Evolutionary conservation across 78 protist genomes (phyloP), one percentile per base, ranked within the genome.

Genomic region (Thecamonas trahens): DNA sequence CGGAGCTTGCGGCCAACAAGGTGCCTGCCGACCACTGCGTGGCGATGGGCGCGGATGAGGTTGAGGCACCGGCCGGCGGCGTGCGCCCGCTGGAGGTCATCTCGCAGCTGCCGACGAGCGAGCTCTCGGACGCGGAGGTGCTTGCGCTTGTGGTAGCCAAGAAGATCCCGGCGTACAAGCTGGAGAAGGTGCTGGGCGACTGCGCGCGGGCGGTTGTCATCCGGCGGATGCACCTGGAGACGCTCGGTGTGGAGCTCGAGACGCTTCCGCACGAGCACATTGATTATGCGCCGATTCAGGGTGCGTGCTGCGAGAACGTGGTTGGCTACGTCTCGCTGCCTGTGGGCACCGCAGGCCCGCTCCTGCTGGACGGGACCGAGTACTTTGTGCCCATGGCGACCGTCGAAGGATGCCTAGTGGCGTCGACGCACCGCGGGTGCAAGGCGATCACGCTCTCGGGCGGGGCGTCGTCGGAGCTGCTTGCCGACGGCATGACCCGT

Each of bases 251-350:
- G 37, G 31, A 47, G n/a, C 32, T 83, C 40, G 60, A 39, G 13
- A 52, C 45, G 22, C 49, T 86, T 17, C 91, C 91, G 58, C 38
- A 69, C 45, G 91, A 81, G 22, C 45, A 59, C 52, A 77, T 39
- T 15, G 90, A 88, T 42, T 90, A 86, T 72, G 37, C 58, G 42
- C 52, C 53, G 22, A 79, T 86, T 28, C 42, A 40, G 15, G 95
- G 95, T 9, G 66, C 68, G n/a, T 83, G 88, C 59, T 86, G 94
- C 60, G 97, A 94, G 73, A 89, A 82, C 71, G 88, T 91, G 0
- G 45, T 94, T 49, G 96, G 98, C 22, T 85, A 64, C 66, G 61
- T 90, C 20, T 90, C 90, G 26, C 13, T 90, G 20, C 94, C 94
- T 0, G 80, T 85, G 13, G 57, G 57, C 57, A 13, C n/a, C 69